Evolutionary conservation across 78 protist species (phyloP).

Genomic region (Chrysochromulina tobinii): DNA sequence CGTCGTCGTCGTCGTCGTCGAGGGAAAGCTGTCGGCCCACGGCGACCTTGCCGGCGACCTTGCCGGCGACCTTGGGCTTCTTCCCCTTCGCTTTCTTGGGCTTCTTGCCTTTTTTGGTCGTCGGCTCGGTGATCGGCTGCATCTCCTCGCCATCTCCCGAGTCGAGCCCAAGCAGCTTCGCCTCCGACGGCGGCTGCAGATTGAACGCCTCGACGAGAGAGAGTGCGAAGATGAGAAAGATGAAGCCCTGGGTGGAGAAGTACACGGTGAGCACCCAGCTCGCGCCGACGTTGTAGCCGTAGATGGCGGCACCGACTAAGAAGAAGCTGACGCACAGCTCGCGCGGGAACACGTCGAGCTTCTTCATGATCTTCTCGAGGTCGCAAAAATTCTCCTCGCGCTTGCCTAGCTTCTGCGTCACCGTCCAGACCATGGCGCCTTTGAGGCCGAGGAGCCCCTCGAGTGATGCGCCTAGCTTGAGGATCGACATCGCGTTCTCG

Average conservation of each 20-base stretch:
- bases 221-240: neutral
- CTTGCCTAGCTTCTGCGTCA: constrained; percentile 20
- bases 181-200: constrained; percentile 6
- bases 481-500: constrained; percentile 24
- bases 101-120: neutral
- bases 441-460: constrained; percentile 19
- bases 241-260: constrained; percentile 1
- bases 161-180: neutral
- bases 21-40: neutral
- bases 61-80: no score
- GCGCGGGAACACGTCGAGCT: neutral
- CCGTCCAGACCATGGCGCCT: constrained; percentile 1
- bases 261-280: constrained; percentile 1
- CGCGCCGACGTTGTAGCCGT: neutral
- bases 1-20: neutral
- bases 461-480: constrained; percentile 4
- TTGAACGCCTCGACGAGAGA: constrained; percentile 11
- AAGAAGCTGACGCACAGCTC: neutral
- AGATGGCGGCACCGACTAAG: neutral
- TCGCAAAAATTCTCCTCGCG: neutral
- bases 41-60: no score
- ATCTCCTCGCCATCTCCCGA: neutral
- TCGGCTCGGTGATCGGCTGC: neutral
- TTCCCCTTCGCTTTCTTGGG: neutral
- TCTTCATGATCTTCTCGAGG: neutral